Base-by-base conservation (phyloP, 75 land plant species). In the Ceratopteris richardii region DNA sequence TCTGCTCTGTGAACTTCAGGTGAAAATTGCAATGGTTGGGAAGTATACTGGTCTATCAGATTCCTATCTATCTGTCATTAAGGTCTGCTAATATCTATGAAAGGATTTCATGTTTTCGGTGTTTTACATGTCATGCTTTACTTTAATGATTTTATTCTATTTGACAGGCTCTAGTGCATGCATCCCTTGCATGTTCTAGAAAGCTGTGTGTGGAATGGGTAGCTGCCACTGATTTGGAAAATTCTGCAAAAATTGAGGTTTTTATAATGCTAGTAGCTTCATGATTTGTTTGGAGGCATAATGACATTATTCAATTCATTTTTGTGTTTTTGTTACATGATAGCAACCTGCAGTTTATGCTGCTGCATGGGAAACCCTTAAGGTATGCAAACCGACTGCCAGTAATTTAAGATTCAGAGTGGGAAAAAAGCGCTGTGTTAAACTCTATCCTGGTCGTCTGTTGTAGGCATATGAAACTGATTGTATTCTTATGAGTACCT, bases 1-100 rank as follows among this genome's bases (percentile, higher is more conserved):
- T 23, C 1, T 30, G 37, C 7, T n/a, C 7, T 33, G 37, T 33
- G 3, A 3, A 25, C 52, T 76, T 58, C 77, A 93, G 98, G 95
- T 93, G 37, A 85, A 78, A 61, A 85, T 93, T 77, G 98, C 90
- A 30, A 80, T 93, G 87, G 98, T 93, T 73, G 98, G 98, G 31
- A 93, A 93, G 65, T 93, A 93, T 66, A 80, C 86, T 69, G 98
- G 95, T 17, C 62, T 88, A 24, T 51, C 95, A 27, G 98, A 93
- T 71, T 93, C 98, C 17, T 93, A 93, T 68, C 76, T 93, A 19
- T 93, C 98, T 58, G 95, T 93, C n/a, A 56, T 85, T 48, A 93
- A 93, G 98, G 98, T 92, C 50, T 39, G 25, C 54, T 18, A 7
- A 24, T 57, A 39, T 31, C 12, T 33, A n/a, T n/a, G n/a, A n/a